Base-by-base conservation (phyloP, 805 yeast species). In the Wickerhamomyces xylosicus region DNA sequence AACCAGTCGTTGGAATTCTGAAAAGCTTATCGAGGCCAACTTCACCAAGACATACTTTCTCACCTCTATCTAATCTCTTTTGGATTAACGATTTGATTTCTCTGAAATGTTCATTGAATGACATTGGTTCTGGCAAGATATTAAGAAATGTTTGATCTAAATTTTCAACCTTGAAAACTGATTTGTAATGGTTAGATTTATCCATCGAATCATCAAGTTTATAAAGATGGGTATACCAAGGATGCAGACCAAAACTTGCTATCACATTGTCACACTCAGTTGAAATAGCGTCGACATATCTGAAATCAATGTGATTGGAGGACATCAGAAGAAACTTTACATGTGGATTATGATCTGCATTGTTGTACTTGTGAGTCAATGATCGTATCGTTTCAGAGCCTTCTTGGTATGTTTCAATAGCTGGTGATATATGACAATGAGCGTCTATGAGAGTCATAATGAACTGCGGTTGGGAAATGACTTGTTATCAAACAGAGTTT, bases 11-110 rank as follows among this genome's bases (percentile, higher is more conserved):
- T 2, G 94, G 95, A 4, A 89, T 56, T 29, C 84, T 58, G 52
- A 85, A 84, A 22, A 74, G 52, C 56, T 79, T 83, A 56, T 90
- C 98, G 2, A 92, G 61, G 0, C 98, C 98, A n/a, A 86, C 70
- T 50, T 90, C 98, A 1, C 98, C 98, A 9, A 90, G 65, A 11
- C 84, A 71, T 17, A 50, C 53, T 5, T 37, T 33, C 21, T 43
- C 39, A 10, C 37, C 28, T 9, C 14, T 31, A 34, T 21, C 28
- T 8, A 38, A 17, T 20, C 27, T 29, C 14, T 38, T 15, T 16
- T 37, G 31, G n/a, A 48, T 41, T 19, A 50, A 42, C 5, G 9
- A 6, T 11, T 18, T 21, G 10, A 56, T 48, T 13, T 45, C 37
- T 0, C 36, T 16, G 6, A 77, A 43, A 29, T 61, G 60, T 3